A percentile compares a stretch with the other conserved stretches of the same genome.
Conservation (phyloP, 192 early-diverging fungal genomes). For the Geranomyces variabilis region DNA sequence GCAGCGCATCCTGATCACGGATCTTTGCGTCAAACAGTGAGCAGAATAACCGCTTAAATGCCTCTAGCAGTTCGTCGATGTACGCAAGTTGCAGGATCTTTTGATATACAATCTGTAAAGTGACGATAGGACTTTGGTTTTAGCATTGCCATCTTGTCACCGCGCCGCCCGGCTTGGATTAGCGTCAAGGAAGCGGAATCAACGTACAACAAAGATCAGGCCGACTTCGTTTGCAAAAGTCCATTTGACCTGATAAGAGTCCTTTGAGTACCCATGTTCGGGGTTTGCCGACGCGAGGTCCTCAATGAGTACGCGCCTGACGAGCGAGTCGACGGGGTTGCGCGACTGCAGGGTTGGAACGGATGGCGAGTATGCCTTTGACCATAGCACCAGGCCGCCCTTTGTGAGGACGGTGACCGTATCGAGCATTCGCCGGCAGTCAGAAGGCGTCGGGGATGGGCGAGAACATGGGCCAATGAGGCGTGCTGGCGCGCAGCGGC, state of each 20-base stretch:
- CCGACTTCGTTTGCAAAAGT: slow-evolving; percentile 38
- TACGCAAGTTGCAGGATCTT: slow-evolving; percentile 85
- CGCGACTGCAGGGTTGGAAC: neutral
- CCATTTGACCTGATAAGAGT: slow-evolving; percentile 54
- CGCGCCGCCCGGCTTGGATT: no score
- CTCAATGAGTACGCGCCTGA: slow-evolving; percentile 79
- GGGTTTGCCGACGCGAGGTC: slow-evolving; percentile 53
- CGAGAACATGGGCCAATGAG: no score
- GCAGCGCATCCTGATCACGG: slow-evolving; percentile 28
- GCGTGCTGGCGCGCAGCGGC: no score
- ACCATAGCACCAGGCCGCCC: slow-evolving; percentile 88
- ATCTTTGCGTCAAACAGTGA: slow-evolving; percentile 55
- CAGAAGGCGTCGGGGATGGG: no score
- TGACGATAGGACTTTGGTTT: neutral
- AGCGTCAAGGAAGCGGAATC: no score
- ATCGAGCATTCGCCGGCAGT: slow-evolving; percentile 72
- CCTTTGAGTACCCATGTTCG: slow-evolving; percentile 64
- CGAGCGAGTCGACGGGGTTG: slow-evolving; percentile 73
- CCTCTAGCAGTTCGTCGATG: slow-evolving; percentile 78
- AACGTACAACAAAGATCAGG: slow-evolving; percentile 39
- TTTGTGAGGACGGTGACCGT: slow-evolving; percentile 80
- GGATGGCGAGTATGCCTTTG: slow-evolving; percentile 63
- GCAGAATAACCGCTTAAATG: slow-evolving; percentile 69
- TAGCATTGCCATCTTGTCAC: neutral
- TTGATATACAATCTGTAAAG: slow-evolving; percentile 75